A percentile compares a stretch with the other conserved stretches of the same genome.
Conservation (phyloP, 768 basidiomycete genomes). For the Pleurotus eryngii region DNA sequence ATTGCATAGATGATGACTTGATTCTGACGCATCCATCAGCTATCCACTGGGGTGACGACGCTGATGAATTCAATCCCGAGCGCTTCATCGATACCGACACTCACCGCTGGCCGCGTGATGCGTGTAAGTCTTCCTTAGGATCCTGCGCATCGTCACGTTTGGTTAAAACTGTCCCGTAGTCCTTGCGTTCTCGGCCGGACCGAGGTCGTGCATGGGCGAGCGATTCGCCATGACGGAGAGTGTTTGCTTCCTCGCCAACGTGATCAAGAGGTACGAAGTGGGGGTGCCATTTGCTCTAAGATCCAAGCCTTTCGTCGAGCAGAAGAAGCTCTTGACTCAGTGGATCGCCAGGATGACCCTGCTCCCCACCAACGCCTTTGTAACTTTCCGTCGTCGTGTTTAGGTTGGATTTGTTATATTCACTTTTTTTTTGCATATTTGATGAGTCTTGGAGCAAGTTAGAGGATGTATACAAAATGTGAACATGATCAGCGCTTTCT, state of each 20-base stretch:
- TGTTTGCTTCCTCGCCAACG: conserved; percentile 38
- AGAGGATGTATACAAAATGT: no score
- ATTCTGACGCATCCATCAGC: conserved; percentile 22
- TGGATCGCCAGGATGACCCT: conserved; percentile 5
- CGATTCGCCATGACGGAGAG: conserved; percentile 43
- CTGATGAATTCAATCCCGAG: conserved; percentile 41
- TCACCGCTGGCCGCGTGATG: conserved; percentile 52
- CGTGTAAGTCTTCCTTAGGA: conserved; percentile 28
- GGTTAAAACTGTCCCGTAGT: conserved; percentile 14
- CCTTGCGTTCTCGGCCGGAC: conserved; percentile 42
- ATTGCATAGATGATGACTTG: neutral
- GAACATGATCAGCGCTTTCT: no score
- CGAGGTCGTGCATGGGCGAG: conserved; percentile 46
- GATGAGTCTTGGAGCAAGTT: no score
- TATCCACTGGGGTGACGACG: conserved; percentile 49
- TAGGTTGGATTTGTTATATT: neutral
- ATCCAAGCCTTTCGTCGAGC: neutral
- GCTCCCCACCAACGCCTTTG: neutral
- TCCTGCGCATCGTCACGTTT: neutral
- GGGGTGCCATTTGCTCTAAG: conserved; percentile 30
- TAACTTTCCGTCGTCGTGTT: neutral
- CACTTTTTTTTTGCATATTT: no score
- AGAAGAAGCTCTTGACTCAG: neutral
- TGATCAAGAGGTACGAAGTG: conserved; percentile 39
- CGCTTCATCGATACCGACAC: conserved; percentile 47